Evolutionary conservation across 352 stramenopile species (phyloP), one percentile per base, ranked within the genome.

Genomic region (Phytophthora kernoviae): DNA sequence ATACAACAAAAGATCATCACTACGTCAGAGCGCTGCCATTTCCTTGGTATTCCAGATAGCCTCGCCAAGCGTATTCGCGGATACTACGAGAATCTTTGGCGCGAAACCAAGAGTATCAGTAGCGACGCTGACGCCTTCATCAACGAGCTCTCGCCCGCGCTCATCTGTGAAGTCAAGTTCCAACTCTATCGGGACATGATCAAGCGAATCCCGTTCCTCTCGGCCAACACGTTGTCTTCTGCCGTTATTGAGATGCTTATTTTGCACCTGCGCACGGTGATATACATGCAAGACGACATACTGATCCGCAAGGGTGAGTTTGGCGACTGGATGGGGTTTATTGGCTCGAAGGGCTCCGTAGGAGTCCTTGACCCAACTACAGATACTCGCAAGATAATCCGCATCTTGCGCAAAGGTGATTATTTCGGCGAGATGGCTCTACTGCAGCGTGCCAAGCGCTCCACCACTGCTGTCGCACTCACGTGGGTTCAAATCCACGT

Each of bases 211-310:
- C 79, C 78, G 5, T 93, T 93, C 56, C 61, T 93, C 7, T 91
- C 81, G 6, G 65, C 81, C 1, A 66, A 74, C 8, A 83, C 86
- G n/a, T 73, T 90, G 15, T 78, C 85, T 8, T 65, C 77, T 14
- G 74, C 80, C 4, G 79, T 91, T 12, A 87, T 93, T n/a, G 79
- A 91, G 51, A 86, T 90, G 67, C 67, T 93, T 17, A 88, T 93
- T 41, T 50, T 90, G 36, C 77, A 90, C 32, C 56, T 93, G 21
- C 73, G 81, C 18, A 90, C 81, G 0, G 71, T 90, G 26, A 89
- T 89, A 45, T 93, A 93, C 61, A 90, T 91, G 79, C 81, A 91
- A 54, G 84, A 90, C 54, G 84, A 93, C 48, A 72, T 93, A 14
- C 53, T 91, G 10, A 90, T 91, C 27, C 77, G 84, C 37, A 91